Evolutionary conservation across 257 asterid genomes (phyloP), one percentile per base, ranked within the genome.

Genomic region (Fraxinus quadrangulata): DNA sequence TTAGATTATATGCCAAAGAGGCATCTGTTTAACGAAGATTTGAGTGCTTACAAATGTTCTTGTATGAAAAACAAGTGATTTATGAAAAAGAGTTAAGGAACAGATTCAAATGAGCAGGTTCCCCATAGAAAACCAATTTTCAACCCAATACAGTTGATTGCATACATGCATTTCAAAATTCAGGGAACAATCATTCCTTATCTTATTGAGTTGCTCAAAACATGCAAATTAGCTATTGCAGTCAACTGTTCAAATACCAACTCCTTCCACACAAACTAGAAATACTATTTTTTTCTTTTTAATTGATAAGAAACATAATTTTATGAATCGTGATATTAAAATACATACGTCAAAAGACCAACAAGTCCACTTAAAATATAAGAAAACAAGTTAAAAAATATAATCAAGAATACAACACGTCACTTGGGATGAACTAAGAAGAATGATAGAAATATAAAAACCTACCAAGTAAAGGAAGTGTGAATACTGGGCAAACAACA

Each of bases 401-500:
- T 51, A 51, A 51, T 51, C 31, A 23, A 21, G 5, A 24, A 23
- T 23, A 21, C 14, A 9, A 1, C 68, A 24, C 16, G 3, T 61
- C 30, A 61, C 30, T 61, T 3, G 6, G 68, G 68, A 61, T 24
- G 33, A 61, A 23, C 3, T 2, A 9, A 56, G 33, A 6, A 59
- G 30, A 23, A 23, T 7, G 67, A 21, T 6, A 56, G 54, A 67
- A 61, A 40, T 3, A 34, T 9, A 73, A 70, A 70, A 76, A 59
- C 79, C 21, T 89, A 96, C 99, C 97, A 93, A 80, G 80, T 76
- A 87, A 45, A 92, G 74, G 76, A 96, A 96, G 72, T 97, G 94
- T 7, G 99, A 88, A 81, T 88, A 96, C 88, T 96, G 99, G 39
- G 97, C 99, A 37, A 83, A 93, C 83, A 96, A 82, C 83, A 93